These are phyloP conservation scores for Fusarium marasasianum DNA, from an alignment of 2,329 filamentous ascomycete species.

Conservation along the genomic window DNA sequence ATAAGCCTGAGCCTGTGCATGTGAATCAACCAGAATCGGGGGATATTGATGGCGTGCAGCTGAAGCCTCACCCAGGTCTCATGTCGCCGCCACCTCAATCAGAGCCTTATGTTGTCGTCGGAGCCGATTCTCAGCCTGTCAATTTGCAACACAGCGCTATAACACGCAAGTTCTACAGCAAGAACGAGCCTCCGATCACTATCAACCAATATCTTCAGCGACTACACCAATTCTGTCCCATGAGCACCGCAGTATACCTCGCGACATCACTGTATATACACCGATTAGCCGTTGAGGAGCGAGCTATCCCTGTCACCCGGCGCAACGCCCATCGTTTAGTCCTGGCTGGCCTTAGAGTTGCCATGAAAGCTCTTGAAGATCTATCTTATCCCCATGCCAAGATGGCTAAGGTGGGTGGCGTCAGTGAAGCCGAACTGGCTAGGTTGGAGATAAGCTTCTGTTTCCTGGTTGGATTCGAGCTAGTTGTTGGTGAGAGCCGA, in stretches of 20 bases:
- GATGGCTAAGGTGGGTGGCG: constrained; percentile 87
- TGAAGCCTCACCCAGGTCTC: constrained; percentile 52
- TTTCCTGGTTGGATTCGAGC: constrained; percentile 85
- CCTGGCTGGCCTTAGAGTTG: constrained; percentile 84
- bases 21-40: constrained; percentile 27
- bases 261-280: constrained; percentile 90
- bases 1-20: constrained; percentile 1
- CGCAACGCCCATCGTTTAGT: constrained; percentile 88
- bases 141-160: constrained; percentile 85
- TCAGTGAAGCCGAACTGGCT: constrained; percentile 82
- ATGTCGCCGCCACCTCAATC: constrained; percentile 40
- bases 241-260: constrained; percentile 93
- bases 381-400: constrained; percentile 85
- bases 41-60: constrained; percentile 64
- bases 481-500: constrained; percentile 62
- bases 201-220: constrained; percentile 86
- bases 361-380: constrained; percentile 96
- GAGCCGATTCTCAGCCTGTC: constrained; percentile 76
- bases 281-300: constrained; percentile 79
- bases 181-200: constrained; percentile 82
- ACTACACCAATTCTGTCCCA: constrained; percentile 89
- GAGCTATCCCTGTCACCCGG: constrained; percentile 80
- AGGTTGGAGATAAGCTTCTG: constrained; percentile 90
- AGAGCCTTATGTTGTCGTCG: constrained; percentile 68
- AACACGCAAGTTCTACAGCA: constrained; percentile 92